These are phyloP conservation scores for Trifolium subterraneum DNA, from an alignment of 306 rosid genomes.

Conservation along the genomic window DNA sequence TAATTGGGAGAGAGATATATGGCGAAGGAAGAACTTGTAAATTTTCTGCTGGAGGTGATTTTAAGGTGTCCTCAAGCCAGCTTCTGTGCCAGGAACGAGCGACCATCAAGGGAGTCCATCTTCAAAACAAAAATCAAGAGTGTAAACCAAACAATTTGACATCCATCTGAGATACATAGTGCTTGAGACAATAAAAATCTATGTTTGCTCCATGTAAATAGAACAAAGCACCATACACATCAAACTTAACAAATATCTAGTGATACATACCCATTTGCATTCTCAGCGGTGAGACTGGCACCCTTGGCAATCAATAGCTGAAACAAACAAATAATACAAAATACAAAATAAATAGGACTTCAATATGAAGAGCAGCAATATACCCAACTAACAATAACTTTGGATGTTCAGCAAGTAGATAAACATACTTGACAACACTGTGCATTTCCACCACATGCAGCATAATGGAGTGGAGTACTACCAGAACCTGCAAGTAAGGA, in stretches of 20 bases:
- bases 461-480: conserved; percentile 96
- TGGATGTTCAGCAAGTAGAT: conserved; percentile 3
- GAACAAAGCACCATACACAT: conserved; percentile 19
- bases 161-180: conserved; percentile 23
- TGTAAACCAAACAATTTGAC: conserved; percentile 27
- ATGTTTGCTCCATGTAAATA: conserved; percentile 5
- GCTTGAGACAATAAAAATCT: conserved; percentile 10
- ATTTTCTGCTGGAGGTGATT: conserved; percentile 55
- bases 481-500: conserved; percentile 74
- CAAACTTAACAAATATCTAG: conserved; percentile 34
- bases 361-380: conserved; percentile 36
- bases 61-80: conserved; percentile 80
- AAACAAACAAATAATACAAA: conserved; percentile 43
- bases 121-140: conserved; percentile 51
- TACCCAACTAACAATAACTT: neutral
- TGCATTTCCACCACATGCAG: conserved; percentile 96
- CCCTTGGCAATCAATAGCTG: conserved; percentile 89
- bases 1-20: conserved; percentile 81
- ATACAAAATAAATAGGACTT: conserved; percentile 36
- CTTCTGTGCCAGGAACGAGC: conserved; percentile 90
- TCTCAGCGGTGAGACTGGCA: conserved; percentile 74
- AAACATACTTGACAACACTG: conserved; percentile 87
- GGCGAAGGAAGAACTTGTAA: conserved; percentile 71
- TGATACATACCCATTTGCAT: conserved; percentile 78
- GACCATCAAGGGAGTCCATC: conserved; percentile 92